These are phyloP conservation scores for Fusarium sp. DNA, from an alignment of 2,329 filamentous ascomycete genomes.

Conservation along the genomic window DNA sequence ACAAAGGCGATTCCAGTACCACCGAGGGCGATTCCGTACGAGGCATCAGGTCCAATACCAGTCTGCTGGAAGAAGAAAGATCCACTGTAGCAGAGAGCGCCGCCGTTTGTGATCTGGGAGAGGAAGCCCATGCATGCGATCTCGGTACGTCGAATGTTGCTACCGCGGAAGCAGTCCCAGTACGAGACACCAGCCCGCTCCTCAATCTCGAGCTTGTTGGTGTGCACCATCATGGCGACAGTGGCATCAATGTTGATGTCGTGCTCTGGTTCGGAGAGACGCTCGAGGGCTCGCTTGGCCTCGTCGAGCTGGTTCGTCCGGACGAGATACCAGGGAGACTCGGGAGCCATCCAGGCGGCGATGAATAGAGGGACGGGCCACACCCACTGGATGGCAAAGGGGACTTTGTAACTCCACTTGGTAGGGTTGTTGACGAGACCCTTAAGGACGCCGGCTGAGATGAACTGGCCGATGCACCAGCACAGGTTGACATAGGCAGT, in stretches of 20 bases:
- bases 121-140: constrained; percentile 57
- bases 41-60: constrained; percentile 52
- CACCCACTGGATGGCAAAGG: constrained; percentile 56
- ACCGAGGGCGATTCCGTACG: constrained; percentile 57
- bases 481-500: constrained; percentile 60
- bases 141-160: constrained; percentile 59
- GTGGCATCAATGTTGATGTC: constrained; percentile 52
- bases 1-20: constrained; percentile 58
- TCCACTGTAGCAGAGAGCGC: constrained; percentile 55
- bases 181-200: constrained; percentile 54
- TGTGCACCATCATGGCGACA: constrained; percentile 58
- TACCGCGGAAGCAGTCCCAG: constrained; percentile 61
- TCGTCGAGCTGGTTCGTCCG: constrained; percentile 48
- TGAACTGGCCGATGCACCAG: constrained; percentile 57
- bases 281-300: constrained; percentile 47
- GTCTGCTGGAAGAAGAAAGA: constrained; percentile 62
- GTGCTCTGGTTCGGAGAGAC: constrained; percentile 48
- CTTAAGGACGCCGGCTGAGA: constrained; percentile 55
- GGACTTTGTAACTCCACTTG: constrained; percentile 54
- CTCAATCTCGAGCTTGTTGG: constrained; percentile 59
- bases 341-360: constrained; percentile 49
- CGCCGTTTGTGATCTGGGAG: constrained; percentile 57
- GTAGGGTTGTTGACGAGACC: constrained; percentile 51
- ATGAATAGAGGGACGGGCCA: constrained; percentile 52
- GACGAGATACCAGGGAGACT: constrained; percentile 54